Percentiles rank a stretch among this genome's conserved stretches.
Evolutionary conservation across 352 stramenopile genomes (phyloP).

Genomic region (Albugo laibachii): DNA sequence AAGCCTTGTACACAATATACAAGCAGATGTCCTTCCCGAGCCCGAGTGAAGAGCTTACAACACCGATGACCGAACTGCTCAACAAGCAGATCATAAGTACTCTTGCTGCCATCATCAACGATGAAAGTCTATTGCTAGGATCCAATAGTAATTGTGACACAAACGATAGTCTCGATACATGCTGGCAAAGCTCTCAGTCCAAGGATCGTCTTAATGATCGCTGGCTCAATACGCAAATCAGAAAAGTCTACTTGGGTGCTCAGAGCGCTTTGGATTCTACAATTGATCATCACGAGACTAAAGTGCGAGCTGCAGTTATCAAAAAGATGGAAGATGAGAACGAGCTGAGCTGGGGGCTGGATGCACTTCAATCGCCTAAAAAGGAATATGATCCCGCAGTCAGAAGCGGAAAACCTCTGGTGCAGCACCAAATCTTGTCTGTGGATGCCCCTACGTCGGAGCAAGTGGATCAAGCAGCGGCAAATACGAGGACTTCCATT

Average conservation of each 20-base stretch:
- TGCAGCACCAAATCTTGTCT: no score
- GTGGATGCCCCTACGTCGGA: no score
- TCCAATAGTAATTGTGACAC: no score
- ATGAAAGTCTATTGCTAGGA: conserved; percentile 1
- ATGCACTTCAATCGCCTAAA: conserved; percentile 59
- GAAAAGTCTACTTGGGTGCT: conserved; percentile 41
- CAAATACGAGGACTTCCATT: conserved; percentile 1
- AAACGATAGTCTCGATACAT: no score
- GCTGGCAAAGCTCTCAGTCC: no score
- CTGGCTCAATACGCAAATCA: conserved; percentile 54
- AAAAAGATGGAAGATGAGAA: conserved; percentile 56
- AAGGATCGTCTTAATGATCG: conserved; percentile 24
- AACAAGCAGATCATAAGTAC: conserved; percentile 2
- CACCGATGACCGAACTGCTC: neutral
- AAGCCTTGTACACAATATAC: conserved; percentile 42
- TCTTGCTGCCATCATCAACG: conserved; percentile 6
- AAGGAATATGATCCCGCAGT: neutral
- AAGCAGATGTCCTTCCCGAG: conserved; percentile 16
- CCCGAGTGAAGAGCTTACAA: neutral
- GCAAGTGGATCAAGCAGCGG: no score
- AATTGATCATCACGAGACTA: conserved; percentile 35
- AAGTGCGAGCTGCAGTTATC: conserved; percentile 39
- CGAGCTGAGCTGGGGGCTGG: conserved; percentile 55
- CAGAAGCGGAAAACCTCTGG: no score
- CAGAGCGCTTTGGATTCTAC: conserved; percentile 50